Evolutionary conservation across 2,329 filamentous ascomycete species (phyloP), one percentile per base, ranked within the genome.

Genomic region (Zymoseptoria tritici): DNA sequence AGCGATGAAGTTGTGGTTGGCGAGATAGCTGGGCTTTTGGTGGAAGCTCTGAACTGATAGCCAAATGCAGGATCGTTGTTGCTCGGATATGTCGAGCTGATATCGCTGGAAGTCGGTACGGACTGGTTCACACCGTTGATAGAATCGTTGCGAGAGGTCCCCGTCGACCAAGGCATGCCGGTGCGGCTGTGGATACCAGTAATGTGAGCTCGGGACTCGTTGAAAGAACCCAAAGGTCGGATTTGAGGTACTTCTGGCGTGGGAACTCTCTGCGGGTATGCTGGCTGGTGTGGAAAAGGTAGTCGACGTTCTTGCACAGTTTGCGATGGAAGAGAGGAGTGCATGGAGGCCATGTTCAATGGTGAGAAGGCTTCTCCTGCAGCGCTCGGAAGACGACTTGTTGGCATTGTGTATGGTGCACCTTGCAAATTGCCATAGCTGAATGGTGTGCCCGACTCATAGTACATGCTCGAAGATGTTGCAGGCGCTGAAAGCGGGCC

Each of bases 341-440:
- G 69, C 36, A 74, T 60, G 5, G 68, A 68, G n/a, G 62, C 66
- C 70, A 73, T 72, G 60, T 70, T 71, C 42, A 74, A 63, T 3
- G 70, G 59, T n/a, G 70, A 70, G 55, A 70, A 67, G 13, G 57
- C 54, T 21, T 73, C 70, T 9, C 59, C 58, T 9, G 68, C 66
- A 19, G 66, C 69, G 56, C 62, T 71, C 22, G 66, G 67, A 46
- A 71, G 55, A 11, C 69, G 68, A 52, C 52, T 56, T 42, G 51
- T 62, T 20, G 64, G 55, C 46, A 60, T 56, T 64, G 50, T 52
- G 50, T 52, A 52, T 13, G 52, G 65, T 29, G 63, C 60, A 46
- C 59, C 62, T 20, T 66, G 63, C n/a, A 71, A 56, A 57, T 20
- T 66, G 16, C 68, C 68, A 52, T 70, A 71, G 54, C 63, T 68